Conservation (phyloP, 2,329 filamentous ascomycete genomes). For the Aphanocladium album region DNA sequence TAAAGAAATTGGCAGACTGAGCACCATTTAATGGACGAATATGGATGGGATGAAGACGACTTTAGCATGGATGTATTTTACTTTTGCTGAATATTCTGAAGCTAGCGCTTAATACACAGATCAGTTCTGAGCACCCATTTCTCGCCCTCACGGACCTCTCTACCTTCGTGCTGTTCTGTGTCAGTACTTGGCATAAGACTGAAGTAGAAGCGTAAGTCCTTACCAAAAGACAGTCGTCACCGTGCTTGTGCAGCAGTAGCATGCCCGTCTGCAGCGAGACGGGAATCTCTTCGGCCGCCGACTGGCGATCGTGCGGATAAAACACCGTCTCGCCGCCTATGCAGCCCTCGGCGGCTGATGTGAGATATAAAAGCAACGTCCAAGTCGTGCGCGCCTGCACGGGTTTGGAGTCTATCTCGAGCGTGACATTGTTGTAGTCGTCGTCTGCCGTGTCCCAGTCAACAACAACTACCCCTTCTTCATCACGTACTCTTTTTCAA, state of each 20-base stretch:
- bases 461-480: background rate
- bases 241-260: slow-evolving; percentile 82
- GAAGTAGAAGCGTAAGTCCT: slow-evolving; percentile 24
- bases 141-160: slow-evolving; percentile 72
- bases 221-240: slow-evolving; percentile 77
- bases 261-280: slow-evolving; percentile 78
- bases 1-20: background rate
- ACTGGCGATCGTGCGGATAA: slow-evolving; percentile 63
- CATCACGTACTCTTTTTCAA: background rate
- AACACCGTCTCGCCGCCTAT: slow-evolving; percentile 87
- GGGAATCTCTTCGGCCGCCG: slow-evolving; percentile 59
- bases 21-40: background rate
- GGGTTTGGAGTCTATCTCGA: slow-evolving; percentile 34
- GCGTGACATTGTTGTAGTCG: slow-evolving; percentile 69
- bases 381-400: slow-evolving; percentile 63
- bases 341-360: slow-evolving; percentile 68
- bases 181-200: background rate
- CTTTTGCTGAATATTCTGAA: background rate
- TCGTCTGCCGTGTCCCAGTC: slow-evolving; percentile 58
- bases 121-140: slow-evolving; percentile 91
- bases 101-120: slow-evolving; percentile 58
- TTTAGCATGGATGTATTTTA: background rate
- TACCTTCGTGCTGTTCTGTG: slow-evolving; percentile 66
- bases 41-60: background rate
- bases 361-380: slow-evolving; percentile 86